phyloP scores from a whole-genome alignment of 768 basidiomycete genomes.

The Termitomyces sp. region DNA sequence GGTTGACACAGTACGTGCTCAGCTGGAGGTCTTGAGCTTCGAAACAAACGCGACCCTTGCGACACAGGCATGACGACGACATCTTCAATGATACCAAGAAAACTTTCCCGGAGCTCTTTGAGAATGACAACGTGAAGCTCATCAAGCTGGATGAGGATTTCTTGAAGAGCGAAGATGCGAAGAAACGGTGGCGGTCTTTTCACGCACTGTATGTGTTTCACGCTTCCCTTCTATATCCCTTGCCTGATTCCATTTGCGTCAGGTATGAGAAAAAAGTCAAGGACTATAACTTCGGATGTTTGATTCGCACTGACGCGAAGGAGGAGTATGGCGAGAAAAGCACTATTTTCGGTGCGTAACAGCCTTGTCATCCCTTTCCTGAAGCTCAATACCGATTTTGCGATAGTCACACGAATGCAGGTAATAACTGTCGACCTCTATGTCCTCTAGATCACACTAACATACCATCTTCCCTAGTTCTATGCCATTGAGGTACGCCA shows the following conservation, averaged over 20 bases:
- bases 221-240: neutral
- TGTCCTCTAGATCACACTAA: conserved; percentile 2
- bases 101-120: conserved; percentile 78
- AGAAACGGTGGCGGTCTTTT: conserved; percentile 89
- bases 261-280: conserved; percentile 90
- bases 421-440: conserved; percentile 24
- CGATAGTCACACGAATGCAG: conserved; percentile 68
- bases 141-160: conserved; percentile 80
- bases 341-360: conserved; percentile 80
- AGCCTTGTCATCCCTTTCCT: neutral
- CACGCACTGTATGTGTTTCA: conserved; percentile 56
- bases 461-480: conserved; percentile 50
- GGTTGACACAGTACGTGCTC: conserved; percentile 73
- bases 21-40: conserved; percentile 3
- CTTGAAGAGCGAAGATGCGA: conserved; percentile 88
- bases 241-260: conserved; percentile 1
- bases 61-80: conserved; percentile 79
- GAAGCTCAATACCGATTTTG: conserved; percentile 7
- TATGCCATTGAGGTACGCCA: conserved; percentile 79
- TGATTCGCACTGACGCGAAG: conserved; percentile 78
- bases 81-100: conserved; percentile 76
- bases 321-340: conserved; percentile 89
- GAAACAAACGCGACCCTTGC: neutral
- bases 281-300: conserved; percentile 95
- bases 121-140: conserved; percentile 44